Conservation (phyloP, 2,329 filamentous ascomycete species). For the Xylaria sp. region DNA sequence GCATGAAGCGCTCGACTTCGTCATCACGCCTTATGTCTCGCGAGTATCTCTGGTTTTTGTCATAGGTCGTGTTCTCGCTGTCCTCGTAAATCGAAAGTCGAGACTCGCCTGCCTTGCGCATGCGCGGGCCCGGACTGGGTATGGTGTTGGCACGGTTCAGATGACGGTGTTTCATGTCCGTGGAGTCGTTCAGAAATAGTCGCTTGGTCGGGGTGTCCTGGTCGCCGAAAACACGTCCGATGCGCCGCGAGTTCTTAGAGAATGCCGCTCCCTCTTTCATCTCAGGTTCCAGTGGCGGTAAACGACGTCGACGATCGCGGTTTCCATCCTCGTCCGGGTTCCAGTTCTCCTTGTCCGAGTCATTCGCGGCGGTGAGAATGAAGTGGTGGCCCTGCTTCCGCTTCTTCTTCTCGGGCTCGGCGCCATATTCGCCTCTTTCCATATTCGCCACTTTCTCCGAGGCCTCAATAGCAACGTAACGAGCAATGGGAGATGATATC, state of each 20-base stretch:
- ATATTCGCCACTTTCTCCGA: conserved; percentile 29
- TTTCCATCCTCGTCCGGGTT: conserved; percentile 49
- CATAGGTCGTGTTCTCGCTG: conserved; percentile 25
- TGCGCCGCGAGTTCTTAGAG: conserved; percentile 37
- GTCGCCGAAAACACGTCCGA: conserved; percentile 39
- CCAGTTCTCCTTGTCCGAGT: conserved; percentile 97
- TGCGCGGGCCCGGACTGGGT: conserved; percentile 32
- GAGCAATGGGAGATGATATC: conserved; percentile 29
- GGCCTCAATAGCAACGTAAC: conserved; percentile 7
- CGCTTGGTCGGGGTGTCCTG: conserved; percentile 32
- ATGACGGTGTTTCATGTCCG: conserved; percentile 18
- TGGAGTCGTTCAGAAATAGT: conserved; percentile 25
- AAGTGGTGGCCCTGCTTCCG: conserved; percentile 41
- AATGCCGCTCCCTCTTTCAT: conserved; percentile 1
- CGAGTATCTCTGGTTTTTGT: not conserved
- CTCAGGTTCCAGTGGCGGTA: conserved; percentile 2
- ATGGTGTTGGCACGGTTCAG: conserved; percentile 40
- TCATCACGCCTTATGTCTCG: conserved; percentile 33
- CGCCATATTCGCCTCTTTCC: conserved; percentile 10
- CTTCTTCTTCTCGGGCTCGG: conserved; percentile 28
- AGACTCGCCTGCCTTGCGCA: conserved; percentile 20
- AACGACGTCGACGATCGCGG: conserved; percentile 18
- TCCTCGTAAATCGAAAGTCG: conserved; percentile 51
- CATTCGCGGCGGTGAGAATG: conserved; percentile 46
- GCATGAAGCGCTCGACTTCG: conserved; percentile 72